Conservation (phyloP, 106 monocot genomes). For the Ottelia alismoides region DNA sequence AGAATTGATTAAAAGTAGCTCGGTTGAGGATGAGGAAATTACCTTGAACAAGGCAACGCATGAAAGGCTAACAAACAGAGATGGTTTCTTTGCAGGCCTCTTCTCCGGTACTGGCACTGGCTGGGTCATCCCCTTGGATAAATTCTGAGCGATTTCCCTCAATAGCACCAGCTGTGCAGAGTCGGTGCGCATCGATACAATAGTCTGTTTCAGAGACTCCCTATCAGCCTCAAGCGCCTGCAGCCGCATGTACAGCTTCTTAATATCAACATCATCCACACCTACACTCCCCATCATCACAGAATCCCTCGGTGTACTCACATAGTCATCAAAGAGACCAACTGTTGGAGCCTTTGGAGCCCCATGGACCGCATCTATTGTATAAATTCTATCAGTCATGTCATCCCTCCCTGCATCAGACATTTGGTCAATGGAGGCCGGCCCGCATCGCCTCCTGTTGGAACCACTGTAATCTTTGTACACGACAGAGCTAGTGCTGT, state of each 20-base stretch:
- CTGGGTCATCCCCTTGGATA: slow-evolving; percentile 23
- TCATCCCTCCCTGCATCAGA: slow-evolving; percentile 1
- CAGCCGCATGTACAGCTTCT: slow-evolving; percentile 43
- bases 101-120: slow-evolving; percentile 5
- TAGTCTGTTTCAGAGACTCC: slow-evolving; percentile 61
- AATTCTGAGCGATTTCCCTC: slow-evolving; percentile 64
- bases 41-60: slow-evolving; percentile 38
- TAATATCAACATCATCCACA: slow-evolving; percentile 22
- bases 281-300: slow-evolving; percentile 2
- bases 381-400: slow-evolving; percentile 27
- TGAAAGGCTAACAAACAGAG: slow-evolving; percentile 16
- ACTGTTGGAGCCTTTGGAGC: background rate
- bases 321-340: slow-evolving; percentile 2
- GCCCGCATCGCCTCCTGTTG: slow-evolving; percentile 6
- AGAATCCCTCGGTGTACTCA: slow-evolving; percentile 1
- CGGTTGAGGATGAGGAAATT: background rate
- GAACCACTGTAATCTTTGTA: background rate
- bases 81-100: slow-evolving; percentile 17
- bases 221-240: slow-evolving; percentile 70
- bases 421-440: background rate
- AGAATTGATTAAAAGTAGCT: too few relatives aligned
- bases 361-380: slow-evolving; percentile 32
- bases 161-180: slow-evolving; percentile 58
- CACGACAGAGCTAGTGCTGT: slow-evolving; percentile 4
- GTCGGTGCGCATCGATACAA: slow-evolving; percentile 57